These are phyloP conservation scores for Chytridium lagenaria DNA, from an alignment of 371 early-diverging fungal genomes.

Conservation along the genomic window DNA sequence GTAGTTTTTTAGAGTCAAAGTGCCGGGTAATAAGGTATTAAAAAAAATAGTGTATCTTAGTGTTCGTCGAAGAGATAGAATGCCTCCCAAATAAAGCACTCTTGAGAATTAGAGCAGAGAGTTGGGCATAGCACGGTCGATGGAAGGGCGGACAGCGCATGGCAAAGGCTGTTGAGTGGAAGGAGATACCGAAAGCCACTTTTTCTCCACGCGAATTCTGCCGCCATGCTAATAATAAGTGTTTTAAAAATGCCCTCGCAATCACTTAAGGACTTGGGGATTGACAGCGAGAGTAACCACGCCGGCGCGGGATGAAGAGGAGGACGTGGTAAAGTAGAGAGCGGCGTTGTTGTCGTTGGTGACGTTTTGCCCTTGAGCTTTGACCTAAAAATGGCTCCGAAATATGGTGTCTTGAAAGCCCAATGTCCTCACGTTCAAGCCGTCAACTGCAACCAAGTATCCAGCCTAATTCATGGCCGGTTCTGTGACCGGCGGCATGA, in stretches of 20 bases:
- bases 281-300: slow-evolving; percentile 89
- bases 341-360: slow-evolving; percentile 56
- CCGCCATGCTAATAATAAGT: slow-evolving; percentile 86
- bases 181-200: slow-evolving; percentile 64
- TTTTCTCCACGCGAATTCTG: slow-evolving; percentile 73
- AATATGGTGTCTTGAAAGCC: no score
- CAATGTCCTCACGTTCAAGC: no score
- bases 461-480: no score
- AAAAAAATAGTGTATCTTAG: no score
- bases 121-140: slow-evolving; percentile 94
- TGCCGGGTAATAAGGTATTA: no score
- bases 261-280: slow-evolving; percentile 83
- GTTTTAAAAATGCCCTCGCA: slow-evolving; percentile 65
- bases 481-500: no score
- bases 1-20: neutral
- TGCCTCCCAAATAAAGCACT: slow-evolving; percentile 67
- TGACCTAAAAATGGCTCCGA: no score
- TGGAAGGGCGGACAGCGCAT: slow-evolving; percentile 34
- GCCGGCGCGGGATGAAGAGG: slow-evolving; percentile 55
- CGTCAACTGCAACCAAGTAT: no score
- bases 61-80: no score
- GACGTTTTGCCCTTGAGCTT: slow-evolving; percentile 68
- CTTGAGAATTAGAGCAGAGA: slow-evolving; percentile 87
- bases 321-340: slow-evolving; percentile 32
- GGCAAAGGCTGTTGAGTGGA: slow-evolving; percentile 28